phyloP scores from a whole-genome alignment of 768 basidiomycete species.

The Lactarius sanguifluus region DNA sequence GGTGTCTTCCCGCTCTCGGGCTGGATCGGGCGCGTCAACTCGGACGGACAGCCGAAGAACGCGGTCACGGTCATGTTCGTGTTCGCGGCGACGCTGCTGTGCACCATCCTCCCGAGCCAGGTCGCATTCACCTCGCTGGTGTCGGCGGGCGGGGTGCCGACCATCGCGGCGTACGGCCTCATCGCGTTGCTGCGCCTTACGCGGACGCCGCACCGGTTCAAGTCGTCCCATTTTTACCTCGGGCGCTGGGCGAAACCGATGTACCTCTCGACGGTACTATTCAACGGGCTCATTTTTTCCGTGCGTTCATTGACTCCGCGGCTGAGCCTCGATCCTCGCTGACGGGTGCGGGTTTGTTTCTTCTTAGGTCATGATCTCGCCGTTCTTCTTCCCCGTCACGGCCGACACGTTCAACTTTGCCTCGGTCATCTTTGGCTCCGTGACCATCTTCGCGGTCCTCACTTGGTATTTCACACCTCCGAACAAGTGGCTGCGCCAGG shows the following conservation, averaged over 20 bases:
- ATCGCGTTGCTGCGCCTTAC: conserved; percentile 74
- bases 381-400: conserved; percentile 83
- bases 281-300: conserved; percentile 73
- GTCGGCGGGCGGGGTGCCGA: conserved; percentile 83
- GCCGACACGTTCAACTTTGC: conserved; percentile 82
- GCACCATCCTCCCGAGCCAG: conserved; percentile 84
- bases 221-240: conserved; percentile 67
- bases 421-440: conserved; percentile 71
- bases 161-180: conserved; percentile 84
- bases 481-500: conserved; percentile 74
- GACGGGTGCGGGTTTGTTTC: not conserved
- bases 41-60: conserved; percentile 71
- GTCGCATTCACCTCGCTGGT: conserved; percentile 92
- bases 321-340: not conserved
- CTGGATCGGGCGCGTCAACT: conserved; percentile 80
- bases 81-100: conserved; percentile 73
- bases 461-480: conserved; percentile 80
- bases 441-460: conserved; percentile 73
- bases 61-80: conserved; percentile 86
- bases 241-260: conserved; percentile 66
- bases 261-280: conserved; percentile 64
- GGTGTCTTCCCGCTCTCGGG: conserved; percentile 80
- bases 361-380: conserved; percentile 73
- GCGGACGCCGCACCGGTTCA: conserved; percentile 77
- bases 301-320: conserved; percentile 44